Percentiles rank a stretch among this genome's conserved stretches.
These are phyloP conservation scores for Fibroporia radiculosa DNA, from an alignment of 768 basidiomycete genomes.

Conservation along the genomic window DNA sequence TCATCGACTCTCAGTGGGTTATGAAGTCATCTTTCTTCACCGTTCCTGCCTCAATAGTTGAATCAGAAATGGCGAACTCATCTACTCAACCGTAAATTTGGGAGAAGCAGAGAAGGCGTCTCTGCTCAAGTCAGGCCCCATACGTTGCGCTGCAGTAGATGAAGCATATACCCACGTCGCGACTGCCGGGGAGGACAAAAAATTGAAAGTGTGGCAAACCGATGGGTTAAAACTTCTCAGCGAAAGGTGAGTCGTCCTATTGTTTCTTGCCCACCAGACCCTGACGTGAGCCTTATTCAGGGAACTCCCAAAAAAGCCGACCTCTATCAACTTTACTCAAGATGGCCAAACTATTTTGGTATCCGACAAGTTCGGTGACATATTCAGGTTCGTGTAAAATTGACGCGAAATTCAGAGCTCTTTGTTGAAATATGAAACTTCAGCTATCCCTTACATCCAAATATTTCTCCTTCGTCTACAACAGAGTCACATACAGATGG, in stretches of 20 bases:
- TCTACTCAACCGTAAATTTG: slow-evolving; percentile 35
- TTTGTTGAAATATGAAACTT: too few species aligned
- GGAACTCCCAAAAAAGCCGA: slow-evolving; percentile 79
- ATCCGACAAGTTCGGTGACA: slow-evolving; percentile 93
- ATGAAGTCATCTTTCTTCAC: slow-evolving; percentile 1
- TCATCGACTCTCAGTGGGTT: slow-evolving; percentile 47
- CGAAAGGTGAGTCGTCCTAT: slow-evolving; percentile 39
- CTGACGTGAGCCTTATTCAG: slow-evolving; percentile 29
- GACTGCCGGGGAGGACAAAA: slow-evolving; percentile 75
- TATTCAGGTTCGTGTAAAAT: slow-evolving; percentile 87
- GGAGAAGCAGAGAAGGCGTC: slow-evolving; percentile 23
- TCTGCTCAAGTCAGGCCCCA: slow-evolving; percentile 42
- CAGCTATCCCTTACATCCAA: slow-evolving; percentile 57
- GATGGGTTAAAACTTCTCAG: slow-evolving; percentile 48
- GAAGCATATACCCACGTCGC: slow-evolving; percentile 39
- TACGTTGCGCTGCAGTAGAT: slow-evolving; percentile 53
- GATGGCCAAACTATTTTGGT: slow-evolving; percentile 64
- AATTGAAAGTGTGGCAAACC: slow-evolving; percentile 66
- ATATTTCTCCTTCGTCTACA: slow-evolving; percentile 15
- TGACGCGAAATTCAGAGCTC: too few species aligned
- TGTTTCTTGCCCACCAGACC: neutral
- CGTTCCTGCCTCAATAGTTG: slow-evolving; percentile 10
- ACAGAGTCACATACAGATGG: slow-evolving; percentile 15
- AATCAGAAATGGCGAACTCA: slow-evolving; percentile 44
- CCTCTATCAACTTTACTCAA: slow-evolving; percentile 53